These are phyloP conservation scores for Yarrowia yakushimensis DNA, from an alignment of 805 yeast genomes.

Conservation along the genomic window DNA sequence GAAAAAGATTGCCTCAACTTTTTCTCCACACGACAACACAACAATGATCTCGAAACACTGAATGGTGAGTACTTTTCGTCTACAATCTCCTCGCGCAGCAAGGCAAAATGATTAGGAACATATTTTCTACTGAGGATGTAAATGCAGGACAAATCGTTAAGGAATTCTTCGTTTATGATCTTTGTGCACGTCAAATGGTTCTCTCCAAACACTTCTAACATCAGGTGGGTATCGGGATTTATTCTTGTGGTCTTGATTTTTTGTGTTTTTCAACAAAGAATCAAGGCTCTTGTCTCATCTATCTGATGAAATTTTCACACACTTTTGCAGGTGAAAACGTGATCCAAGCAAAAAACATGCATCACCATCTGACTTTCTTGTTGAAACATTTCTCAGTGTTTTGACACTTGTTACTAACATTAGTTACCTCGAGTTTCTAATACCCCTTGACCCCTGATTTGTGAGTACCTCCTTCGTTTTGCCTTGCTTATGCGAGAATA, in stretches of 20 bases:
- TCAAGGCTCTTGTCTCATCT: background rate
- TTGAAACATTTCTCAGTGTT: slow-evolving; percentile 1
- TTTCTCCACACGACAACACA: background rate
- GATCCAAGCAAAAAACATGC: slow-evolving; percentile 89
- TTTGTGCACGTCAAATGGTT: slow-evolving; percentile 23
- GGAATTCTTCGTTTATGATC: slow-evolving; percentile 80
- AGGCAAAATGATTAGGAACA: slow-evolving; percentile 20
- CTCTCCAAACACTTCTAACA: slow-evolving; percentile 20
- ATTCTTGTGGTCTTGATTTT: background rate
- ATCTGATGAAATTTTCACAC: slow-evolving; percentile 35
- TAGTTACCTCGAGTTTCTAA: slow-evolving; percentile 1
- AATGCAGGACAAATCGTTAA: slow-evolving; percentile 66
- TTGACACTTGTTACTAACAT: background rate
- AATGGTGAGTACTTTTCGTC: slow-evolving; percentile 6
- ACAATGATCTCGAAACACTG: background rate
- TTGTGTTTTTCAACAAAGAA: too few species aligned
- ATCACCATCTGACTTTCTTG: slow-evolving; percentile 86
- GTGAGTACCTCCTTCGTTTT: background rate
- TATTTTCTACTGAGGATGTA: slow-evolving; percentile 58
- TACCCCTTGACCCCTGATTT: slow-evolving; percentile 23
- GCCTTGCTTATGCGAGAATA: slow-evolving; percentile 27
- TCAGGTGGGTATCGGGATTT: slow-evolving; percentile 18
- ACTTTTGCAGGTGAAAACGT: slow-evolving; percentile 46
- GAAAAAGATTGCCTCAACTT: background rate
- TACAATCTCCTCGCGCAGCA: background rate